Evolutionary conservation across 2,329 filamentous ascomycete species (phyloP), one percentile per base, ranked within the genome.

Genomic region (Nakataea oryzae): DNA sequence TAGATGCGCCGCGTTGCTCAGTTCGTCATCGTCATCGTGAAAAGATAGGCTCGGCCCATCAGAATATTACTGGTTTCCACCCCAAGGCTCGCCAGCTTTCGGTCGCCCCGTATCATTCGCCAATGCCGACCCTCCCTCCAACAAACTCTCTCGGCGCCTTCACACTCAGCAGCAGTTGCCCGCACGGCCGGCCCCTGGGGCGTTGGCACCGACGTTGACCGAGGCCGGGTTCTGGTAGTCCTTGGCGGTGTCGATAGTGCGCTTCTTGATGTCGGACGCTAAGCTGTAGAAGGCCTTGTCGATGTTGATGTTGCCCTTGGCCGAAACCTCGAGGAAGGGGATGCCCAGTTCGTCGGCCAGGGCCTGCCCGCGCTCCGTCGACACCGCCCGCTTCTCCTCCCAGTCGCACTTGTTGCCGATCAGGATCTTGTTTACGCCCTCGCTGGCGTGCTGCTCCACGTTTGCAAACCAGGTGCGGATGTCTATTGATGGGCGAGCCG

Each of bases 381-480:
- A 92, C 55, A 99, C 90, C 62, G 90, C 92, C 69, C 95, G 89
- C 84, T 97, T 97, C 79, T 99, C 95, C 78, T 97, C 95, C 95
- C 95, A 97, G 78, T 99, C 95, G 79, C 95, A 99, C 80, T 99
- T 99, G 85, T 99, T 99, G 74, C 95, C 95, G 69, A 99, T 97
- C 68, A 99, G 85, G 73, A 99, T 97, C 83, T 97, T 99, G 86
- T 97, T 97, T 73, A 99, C 95, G 71, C 95, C 95, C 79, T 97
- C 95, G 70, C 91, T 96, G 63, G 95, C 95, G 79, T 99, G 93
- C 77, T 96, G 93, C 76, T 97, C 93, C 69, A 97, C 93, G 78
- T 99, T 97, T 73, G 93, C 93, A 80, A 99, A 99, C 95, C 95
- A 99, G 68, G 95, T 97, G 72, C 93, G 89, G 76, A 99, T 99